Evolutionary conservation across 352 stramenopile species (phyloP).

Genomic region (Phytopythium chamaehyphon): DNA sequence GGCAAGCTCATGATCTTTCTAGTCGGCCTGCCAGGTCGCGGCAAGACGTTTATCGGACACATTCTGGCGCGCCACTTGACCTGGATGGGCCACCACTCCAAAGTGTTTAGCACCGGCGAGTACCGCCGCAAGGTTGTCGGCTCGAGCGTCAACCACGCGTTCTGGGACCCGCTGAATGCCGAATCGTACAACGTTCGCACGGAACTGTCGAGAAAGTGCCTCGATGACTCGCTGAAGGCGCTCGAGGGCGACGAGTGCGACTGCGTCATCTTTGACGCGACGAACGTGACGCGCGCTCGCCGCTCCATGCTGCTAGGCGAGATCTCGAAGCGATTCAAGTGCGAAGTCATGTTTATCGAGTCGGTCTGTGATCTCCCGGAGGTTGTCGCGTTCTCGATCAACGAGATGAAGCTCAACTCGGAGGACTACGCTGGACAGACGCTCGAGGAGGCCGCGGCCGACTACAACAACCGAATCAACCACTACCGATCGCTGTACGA

Average conservation of each 20-base stretch:
- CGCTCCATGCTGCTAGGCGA: constrained; percentile 53
- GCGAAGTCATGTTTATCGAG: constrained; percentile 83
- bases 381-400: constrained; percentile 75
- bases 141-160: constrained; percentile 68
- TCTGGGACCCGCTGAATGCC: constrained; percentile 79
- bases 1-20: constrained; percentile 83
- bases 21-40: constrained; percentile 66
- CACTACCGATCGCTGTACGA: constrained; percentile 79
- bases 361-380: constrained; percentile 70
- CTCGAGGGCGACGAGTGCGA: constrained; percentile 68
- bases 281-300: constrained; percentile 74
- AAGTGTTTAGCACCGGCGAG: constrained; percentile 81
- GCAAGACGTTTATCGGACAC: constrained; percentile 86
- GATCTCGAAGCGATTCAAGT: constrained; percentile 61
- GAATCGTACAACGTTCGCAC: constrained; percentile 63
- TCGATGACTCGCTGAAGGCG: constrained; percentile 65
- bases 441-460: constrained; percentile 61
- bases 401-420: constrained; percentile 85
- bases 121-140: constrained; percentile 70
- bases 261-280: constrained; percentile 81
- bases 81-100: constrained; percentile 82
- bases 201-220: constrained; percentile 62
- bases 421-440: constrained; percentile 71
- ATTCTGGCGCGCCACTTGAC: constrained; percentile 78
- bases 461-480: constrained; percentile 78